Evolutionary conservation across 2,329 filamentous ascomycete genomes (phyloP), one percentile per base, ranked within the genome.

Genomic region (Stagonosporopsis chrysanthemi): DNA sequence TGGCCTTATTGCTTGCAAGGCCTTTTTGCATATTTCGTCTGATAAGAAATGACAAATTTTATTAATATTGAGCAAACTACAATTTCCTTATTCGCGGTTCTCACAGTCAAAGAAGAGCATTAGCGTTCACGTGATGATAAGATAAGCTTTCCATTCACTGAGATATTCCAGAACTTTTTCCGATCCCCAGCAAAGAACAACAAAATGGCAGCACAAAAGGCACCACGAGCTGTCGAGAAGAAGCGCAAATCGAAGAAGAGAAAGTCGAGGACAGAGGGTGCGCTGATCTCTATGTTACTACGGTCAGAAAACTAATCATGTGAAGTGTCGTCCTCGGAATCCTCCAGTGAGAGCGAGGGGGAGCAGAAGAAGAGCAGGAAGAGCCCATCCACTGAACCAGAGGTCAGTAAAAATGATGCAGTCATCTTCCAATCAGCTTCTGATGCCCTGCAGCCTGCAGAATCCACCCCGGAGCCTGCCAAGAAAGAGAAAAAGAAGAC

Each of bases 201-300:
- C 44, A 56, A 47, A 58, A 68, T 75, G 72, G 70, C 68, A 26
- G 49, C 51, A 36, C 58, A 64, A 55, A 70, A 56, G 43, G 50
- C 52, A 55, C 29, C 60, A 23, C 56, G 58, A 23, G 58, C 46
- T 26, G 56, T 57, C 6, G 67, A 65, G 8, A 72, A 71, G 57
- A 65, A 65, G 45, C 70, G 65, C 44, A 64, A 61, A 17, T 56
- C 62, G 7, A 74, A 66, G 58, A 75, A 75, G 62, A 69, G 62
- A 39, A 71, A 69, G 50, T 66, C 64, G 4, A 61, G 72, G n/a
- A 73, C 70, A 8, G 68, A 72, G 38, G 64, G 72, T 72, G 52
- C 6, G 50, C 22, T 11, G 23, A 5, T 11, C n/a, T 3, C 14
- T 6, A 29, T 26, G 5, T 33, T n/a, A 3, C 7, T 28, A 8